Percentiles rank a stretch among this genome's conserved stretches.
phyloP scores from a whole-genome alignment of 208 protist genomes.

The Giardia duodenalis region DNA sequence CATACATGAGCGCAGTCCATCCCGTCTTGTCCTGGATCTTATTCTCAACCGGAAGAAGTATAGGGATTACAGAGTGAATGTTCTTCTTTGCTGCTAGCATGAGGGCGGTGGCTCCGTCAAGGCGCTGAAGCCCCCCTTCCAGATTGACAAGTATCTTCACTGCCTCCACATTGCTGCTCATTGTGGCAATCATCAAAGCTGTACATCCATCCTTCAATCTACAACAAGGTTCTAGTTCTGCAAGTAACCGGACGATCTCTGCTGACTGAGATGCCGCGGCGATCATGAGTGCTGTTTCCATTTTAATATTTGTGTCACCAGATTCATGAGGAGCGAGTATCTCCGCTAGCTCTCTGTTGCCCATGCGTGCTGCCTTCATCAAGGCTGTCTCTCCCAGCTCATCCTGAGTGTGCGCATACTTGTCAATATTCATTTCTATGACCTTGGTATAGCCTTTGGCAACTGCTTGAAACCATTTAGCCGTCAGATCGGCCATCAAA shows the following conservation, averaged over 20 bases:
- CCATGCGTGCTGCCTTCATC: neutral
- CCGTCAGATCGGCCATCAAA: no score
- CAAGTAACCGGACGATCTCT: neutral
- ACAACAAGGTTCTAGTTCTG: neutral
- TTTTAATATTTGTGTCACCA: neutral
- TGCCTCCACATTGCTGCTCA: neutral
- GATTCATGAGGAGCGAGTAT: neutral
- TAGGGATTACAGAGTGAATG: neutral
- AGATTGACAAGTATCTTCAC: neutral
- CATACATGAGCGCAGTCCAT: neutral
- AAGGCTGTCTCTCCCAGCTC: neutral
- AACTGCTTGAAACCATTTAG: neutral
- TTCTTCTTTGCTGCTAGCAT: neutral
- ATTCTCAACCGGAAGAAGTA: neutral
- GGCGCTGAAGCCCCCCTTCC: neutral
- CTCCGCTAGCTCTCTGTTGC: neutral
- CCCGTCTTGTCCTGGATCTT: neutral
- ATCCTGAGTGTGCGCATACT: neutral
- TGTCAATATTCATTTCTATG: neutral
- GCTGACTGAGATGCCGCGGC: neutral
- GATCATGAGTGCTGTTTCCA: neutral
- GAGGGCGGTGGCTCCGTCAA: neutral
- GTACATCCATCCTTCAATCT: neutral
- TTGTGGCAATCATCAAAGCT: neutral
- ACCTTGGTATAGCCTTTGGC: neutral